Conservation (phyloP, 257 asterid genomes). For the Capsicum pubescens region DNA sequence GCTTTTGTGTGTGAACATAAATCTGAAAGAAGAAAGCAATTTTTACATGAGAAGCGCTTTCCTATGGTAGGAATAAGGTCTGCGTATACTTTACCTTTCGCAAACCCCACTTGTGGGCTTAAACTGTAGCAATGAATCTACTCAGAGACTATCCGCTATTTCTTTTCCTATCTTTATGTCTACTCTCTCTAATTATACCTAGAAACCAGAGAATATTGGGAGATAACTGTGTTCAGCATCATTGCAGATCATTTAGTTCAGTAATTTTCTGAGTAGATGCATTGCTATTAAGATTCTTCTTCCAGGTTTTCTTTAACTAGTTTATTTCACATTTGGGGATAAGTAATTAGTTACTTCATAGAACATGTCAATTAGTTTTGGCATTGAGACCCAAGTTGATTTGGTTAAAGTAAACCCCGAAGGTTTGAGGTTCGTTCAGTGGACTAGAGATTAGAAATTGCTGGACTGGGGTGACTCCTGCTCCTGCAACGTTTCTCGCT, state of each 20-base stretch:
- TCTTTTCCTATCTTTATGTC: not conserved
- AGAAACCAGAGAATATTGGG: not conserved
- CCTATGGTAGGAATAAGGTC: too few relatives aligned
- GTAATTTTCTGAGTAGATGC: not conserved
- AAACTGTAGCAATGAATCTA: too few relatives aligned
- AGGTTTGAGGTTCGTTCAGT: not conserved
- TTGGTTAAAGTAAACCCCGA: not conserved
- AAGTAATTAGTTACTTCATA: not conserved
- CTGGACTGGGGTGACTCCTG: not conserved
- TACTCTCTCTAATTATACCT: not conserved
- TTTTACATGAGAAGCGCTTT: not conserved
- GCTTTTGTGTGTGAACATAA: not conserved
- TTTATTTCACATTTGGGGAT: not conserved
- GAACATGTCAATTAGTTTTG: not conserved
- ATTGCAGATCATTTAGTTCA: not conserved
- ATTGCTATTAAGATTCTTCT: not conserved
- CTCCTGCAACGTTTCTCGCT: not conserved
- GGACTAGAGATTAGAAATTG: not conserved
- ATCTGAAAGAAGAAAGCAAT: not conserved
- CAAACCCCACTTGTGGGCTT: too few relatives aligned
- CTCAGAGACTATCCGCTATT: not conserved
- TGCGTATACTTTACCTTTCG: too few relatives aligned
- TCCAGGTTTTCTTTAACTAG: not conserved
- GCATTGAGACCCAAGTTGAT: slow-evolving; percentile 10
- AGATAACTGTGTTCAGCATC: slow-evolving; percentile 15